A percentile compares a stretch with the other conserved stretches of the same genome.
Evolutionary conservation across 768 basidiomycete species (phyloP).

Genomic region (Amanita jacksonii): DNA sequence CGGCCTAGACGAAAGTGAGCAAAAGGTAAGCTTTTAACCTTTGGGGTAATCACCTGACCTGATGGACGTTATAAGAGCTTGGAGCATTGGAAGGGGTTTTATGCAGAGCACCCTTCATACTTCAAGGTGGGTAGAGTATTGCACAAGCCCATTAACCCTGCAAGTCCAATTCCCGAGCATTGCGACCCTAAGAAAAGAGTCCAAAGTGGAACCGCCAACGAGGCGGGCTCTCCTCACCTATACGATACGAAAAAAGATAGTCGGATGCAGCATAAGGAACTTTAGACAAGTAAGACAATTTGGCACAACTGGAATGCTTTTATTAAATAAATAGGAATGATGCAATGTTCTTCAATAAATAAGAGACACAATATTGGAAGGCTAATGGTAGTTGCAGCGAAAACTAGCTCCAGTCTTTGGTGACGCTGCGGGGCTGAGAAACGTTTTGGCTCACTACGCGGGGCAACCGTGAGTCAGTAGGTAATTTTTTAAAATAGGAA

Average conservation of each 20-base stretch:
- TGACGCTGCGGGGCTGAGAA: too few relatives aligned
- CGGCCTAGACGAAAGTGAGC: conserved; percentile 63
- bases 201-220: conserved; percentile 22
- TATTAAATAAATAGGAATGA: conserved; percentile 11
- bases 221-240: conserved; percentile 9
- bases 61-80: conserved; percentile 56
- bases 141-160: conserved; percentile 70
- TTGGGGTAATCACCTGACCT: conserved; percentile 3
- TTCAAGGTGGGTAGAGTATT: conserved; percentile 64
- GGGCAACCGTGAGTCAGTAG: conserved; percentile 58
- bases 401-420: too few relatives aligned
- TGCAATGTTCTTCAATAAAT: conserved; percentile 7
- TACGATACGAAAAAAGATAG: conserved; percentile 13
- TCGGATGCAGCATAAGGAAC: conserved; percentile 25
- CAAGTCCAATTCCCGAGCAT: conserved; percentile 62
- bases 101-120: conserved; percentile 74
- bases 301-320: conserved; percentile 6
- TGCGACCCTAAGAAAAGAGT: conserved; percentile 56
- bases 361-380: neutral
- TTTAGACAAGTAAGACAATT: conserved; percentile 17
- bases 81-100: conserved; percentile 87
- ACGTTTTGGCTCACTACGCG: conserved; percentile 17
- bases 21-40: conserved; percentile 41
- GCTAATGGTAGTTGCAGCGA: too few relatives aligned
- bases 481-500: conserved; percentile 74